phyloP scores from a whole-genome alignment of 257 asterid genomes.

The Agastache rugosa region DNA sequence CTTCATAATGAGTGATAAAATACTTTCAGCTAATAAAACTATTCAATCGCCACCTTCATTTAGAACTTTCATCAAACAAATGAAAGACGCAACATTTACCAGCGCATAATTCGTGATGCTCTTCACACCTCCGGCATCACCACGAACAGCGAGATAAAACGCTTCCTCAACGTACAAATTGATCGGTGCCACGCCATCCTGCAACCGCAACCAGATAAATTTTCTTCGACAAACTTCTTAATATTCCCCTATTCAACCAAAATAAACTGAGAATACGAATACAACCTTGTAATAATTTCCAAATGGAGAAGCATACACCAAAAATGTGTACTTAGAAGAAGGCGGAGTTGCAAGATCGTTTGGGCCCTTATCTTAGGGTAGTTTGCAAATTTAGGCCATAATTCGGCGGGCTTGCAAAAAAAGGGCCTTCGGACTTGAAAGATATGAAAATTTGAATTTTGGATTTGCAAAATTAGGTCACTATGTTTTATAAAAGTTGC shows the following conservation, averaged over 20 bases:
- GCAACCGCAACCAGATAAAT: slow-evolving; percentile 13
- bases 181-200: slow-evolving; percentile 65
- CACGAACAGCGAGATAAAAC: slow-evolving; percentile 71
- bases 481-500: too few relatives aligned
- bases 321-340: slow-evolving; percentile 74
- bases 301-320: slow-evolving; percentile 83
- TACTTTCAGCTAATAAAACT: too few relatives aligned
- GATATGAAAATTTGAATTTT: too few relatives aligned
- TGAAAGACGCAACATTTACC: slow-evolving; percentile 40
- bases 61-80: slow-evolving; percentile 36
- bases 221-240: not conserved
- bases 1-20: too few relatives aligned
- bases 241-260: not conserved
- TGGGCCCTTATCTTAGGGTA: too few relatives aligned
- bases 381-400: too few relatives aligned
- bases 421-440: too few relatives aligned
- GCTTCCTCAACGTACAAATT: slow-evolving; percentile 71
- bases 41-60: slow-evolving; percentile 2
- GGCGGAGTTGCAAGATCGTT: too few relatives aligned
- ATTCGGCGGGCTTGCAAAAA: too few relatives aligned
- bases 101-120: slow-evolving; percentile 92
- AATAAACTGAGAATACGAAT: not conserved
- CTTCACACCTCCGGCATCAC: slow-evolving; percentile 85
- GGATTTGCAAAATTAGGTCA: too few relatives aligned
- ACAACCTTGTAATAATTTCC: slow-evolving; percentile 87